Base-by-base conservation (phyloP, 148 eudicot genomes). In the Hydrangea macrophylla region DNA sequence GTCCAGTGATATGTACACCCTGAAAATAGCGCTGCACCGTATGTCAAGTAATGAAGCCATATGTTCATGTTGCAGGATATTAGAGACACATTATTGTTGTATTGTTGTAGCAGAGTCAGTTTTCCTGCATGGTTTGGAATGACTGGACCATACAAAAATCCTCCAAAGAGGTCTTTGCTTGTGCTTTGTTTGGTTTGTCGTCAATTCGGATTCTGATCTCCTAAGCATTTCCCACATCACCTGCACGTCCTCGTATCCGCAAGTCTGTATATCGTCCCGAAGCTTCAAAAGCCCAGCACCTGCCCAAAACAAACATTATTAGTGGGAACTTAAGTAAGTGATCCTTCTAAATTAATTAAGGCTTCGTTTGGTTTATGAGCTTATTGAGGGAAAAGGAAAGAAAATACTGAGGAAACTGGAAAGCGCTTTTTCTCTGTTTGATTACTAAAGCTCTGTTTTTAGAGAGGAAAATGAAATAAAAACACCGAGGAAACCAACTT, bases 151-250 rank as follows among this genome's bases (percentile, higher is more conserved):
- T 60, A 67, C 50, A 5, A 79, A 76, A 53, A 73, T 62, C 62
- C 80, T 82, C 86, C 78, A 75, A 33, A 79, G 76, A 55, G 82
- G 77, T 28, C 81, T 23, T 0, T 37, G 68, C 58, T 76, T 83
- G n/a, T 73, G 78, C 70, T 75, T 82, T 17, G 70, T 26, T 8
- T 33, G 51, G 54, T 33, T 58, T 23, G 82, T n/a, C 48, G 67
- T 62, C 50, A 68, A 35, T 31, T 79, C 75, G 18, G 84, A 70
- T 56, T 84, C 91, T 35, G 84, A 77, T 74, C 70, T 73, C 62
- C 80, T 79, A 45, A 86, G 75, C 84, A 86, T 81, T 35, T 83
- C 88, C 90, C 90, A 86, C 90, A 81, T 86, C 27, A 86, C 81
- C 58, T 86, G 86, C 44, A 83, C 88, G 31, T 86, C 90, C 64